Evolutionary conservation across 2,329 filamentous ascomycete genomes (phyloP), one percentile per base, ranked within the genome.

Genomic region (Penicillium sp.): DNA sequence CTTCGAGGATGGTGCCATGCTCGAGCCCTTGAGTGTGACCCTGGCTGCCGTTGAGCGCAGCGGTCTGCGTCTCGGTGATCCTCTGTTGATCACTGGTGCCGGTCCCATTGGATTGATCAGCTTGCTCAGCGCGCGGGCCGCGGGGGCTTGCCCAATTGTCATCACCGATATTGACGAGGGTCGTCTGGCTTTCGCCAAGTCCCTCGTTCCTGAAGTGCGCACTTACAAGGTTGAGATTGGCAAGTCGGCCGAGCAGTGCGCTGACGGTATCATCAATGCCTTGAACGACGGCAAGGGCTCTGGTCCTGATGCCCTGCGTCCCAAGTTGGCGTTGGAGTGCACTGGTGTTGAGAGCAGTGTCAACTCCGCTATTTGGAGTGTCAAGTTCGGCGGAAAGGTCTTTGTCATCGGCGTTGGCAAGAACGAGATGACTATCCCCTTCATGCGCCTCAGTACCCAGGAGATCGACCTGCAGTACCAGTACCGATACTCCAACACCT

Each of bases 391-490:
- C 61, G 93, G 94, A 66, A 96, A 95, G 77, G 93, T 97, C 50
- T 97, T 97, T 70, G 88, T 97, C 60, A 95, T 97, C 62, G 93
- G 93, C 39, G 92, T 97, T 3, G 94, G 93, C 62, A 93, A 89
- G 81, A 92, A 94, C 72, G 90, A 97, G 80, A 94, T 97, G 80
- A 91, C 85, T 75, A 88, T 97, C 60, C 93, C 93, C 27, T 97
- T 97, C 75, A 97, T 97, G 93, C 80, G 91, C 48, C 83, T 93
- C 54, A 93, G 88, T 66, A 93, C 92, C 5, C 84, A 90, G 60
- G 94, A 97, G 78, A 89, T 97, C 64, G 93, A 97, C 75, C 80
- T 97, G 56, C 90, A 96, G 77, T 94, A 97, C 75, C 93, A 97
- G 79, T 97, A 97, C 79, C 85, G 94, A 57, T 97, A 97, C 80